phyloP scores from a whole-genome alignment of 1,284 basidiomycete genomes.

The Ceratobasidium sp. region DNA sequence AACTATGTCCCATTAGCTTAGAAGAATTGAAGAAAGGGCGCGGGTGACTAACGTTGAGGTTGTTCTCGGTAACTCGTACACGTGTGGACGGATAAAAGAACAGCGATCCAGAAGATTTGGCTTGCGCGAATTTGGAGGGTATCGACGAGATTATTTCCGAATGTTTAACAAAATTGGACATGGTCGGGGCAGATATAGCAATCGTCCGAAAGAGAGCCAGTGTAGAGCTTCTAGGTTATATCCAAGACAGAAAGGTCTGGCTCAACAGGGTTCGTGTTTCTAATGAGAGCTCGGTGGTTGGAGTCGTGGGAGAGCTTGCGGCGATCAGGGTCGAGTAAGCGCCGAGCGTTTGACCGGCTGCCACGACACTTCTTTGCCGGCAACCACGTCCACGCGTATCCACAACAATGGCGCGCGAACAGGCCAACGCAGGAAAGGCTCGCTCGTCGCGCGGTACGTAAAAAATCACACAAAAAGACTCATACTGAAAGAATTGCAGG shows the following conservation, averaged over 20 bases:
- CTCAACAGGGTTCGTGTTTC: neutral
- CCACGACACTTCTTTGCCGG: neutral
- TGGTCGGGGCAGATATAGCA: neutral
- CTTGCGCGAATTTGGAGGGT: constrained; percentile 64
- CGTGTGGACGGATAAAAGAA: constrained; percentile 77
- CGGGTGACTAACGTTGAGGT: constrained; percentile 60
- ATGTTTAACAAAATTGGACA: constrained; percentile 25
- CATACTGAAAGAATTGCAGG: constrained; percentile 2
- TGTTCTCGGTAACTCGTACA: constrained; percentile 63
- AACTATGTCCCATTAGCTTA: constrained; percentile 59
- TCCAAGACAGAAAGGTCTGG: neutral
- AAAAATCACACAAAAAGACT: neutral
- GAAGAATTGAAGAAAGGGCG: neutral
- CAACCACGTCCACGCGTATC: neutral
- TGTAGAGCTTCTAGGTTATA: neutral
- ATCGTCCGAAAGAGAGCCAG: neutral
- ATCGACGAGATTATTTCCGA: constrained; percentile 64
- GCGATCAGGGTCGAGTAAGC: constrained; percentile 2
- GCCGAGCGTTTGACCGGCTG: constrained; percentile 1
- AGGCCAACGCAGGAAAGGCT: neutral
- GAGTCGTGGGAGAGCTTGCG: constrained; percentile 8
- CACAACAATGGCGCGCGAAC: neutral
- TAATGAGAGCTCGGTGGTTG: neutral
- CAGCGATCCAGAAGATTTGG: constrained; percentile 69
- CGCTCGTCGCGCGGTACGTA: neutral